Base-by-base conservation (phyloP, 73 alveolate genomes). In the Symbiodinium pilosum region DNA sequence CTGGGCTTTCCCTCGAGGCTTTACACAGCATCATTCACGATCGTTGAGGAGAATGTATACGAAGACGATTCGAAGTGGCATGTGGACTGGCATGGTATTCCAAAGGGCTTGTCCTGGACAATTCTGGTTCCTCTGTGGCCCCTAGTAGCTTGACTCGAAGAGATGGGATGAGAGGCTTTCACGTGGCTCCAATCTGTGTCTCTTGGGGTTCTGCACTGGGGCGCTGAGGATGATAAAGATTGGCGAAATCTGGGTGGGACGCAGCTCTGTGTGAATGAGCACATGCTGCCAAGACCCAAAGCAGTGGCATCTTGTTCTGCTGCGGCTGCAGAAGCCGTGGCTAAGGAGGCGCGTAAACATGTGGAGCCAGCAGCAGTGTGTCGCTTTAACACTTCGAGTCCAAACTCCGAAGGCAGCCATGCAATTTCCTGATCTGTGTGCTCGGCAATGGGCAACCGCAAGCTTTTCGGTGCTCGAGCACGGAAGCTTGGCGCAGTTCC, bases 1-100 rank as follows among this genome's bases (percentile, higher is more conserved):
- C 42, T n/a, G 16, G 3, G 47, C 87, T 52, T 77, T 38, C 38
- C 20, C 43, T 18, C 89, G 26, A 88, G 95, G 95, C 95, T 88
- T 39, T 88, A 88, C 86, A 88, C 87, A 26, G 95, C 95, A 5
- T 88, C 95, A 16, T 64, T 88, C 36, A 88, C 95, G 7, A 26
- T 88, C 47, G 64, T 88, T 51, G 47, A 64, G 32, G 26, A 41
- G 7, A 52, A 43, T 28, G 95, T 88, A 36, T 69, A 64, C 54
- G 95, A 24, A 38, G 44, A 24, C 40, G 34, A 11, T 6, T 34
- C 85, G 28, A 36, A 41, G 40, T 88, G 95, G 95, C 95, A 88
- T 30, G 95, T 88, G 83, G 95, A 88, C 40, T 88, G 95, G 95
- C 43, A 88, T 38, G 95, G 95, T 71, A 88, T 88, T 28, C 95